Conservation (phyloP, 805 yeast species). For the Starmera pachycereana region DNA sequence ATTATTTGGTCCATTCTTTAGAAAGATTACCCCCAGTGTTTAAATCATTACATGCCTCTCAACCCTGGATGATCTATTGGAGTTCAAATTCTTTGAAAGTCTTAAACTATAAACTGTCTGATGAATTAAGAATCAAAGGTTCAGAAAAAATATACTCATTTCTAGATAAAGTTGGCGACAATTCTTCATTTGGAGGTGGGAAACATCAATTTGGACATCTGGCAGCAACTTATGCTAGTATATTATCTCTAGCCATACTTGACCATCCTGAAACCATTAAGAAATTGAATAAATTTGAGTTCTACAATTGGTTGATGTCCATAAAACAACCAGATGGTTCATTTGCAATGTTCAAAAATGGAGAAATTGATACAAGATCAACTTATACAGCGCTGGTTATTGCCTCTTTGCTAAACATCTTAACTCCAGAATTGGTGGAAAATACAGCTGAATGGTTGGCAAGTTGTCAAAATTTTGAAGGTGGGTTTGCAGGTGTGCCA, state of each 20-base stretch:
- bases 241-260: conserved; percentile 48
- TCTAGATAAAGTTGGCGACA: conserved; percentile 34
- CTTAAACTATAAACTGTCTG: conserved; percentile 23
- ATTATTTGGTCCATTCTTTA: conserved; percentile 10
- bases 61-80: conserved; percentile 90
- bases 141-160: conserved; percentile 20
- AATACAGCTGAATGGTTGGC: conserved; percentile 51
- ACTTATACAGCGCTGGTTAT: conserved; percentile 77
- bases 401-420: conserved; percentile 53
- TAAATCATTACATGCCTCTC: conserved; percentile 70
- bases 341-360: conserved; percentile 62
- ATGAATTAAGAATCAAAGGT: conserved; percentile 20
- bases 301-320: conserved; percentile 54
- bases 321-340: conserved; percentile 67
- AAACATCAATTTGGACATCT: conserved; percentile 70
- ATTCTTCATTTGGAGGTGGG: conserved; percentile 69
- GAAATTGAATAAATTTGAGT: conserved; percentile 31
- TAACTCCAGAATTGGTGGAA: conserved; percentile 47
- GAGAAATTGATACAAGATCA: conserved; percentile 82
- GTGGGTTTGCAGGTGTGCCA: conserved; percentile 86
- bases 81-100: conserved; percentile 42
- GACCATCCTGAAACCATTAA: conserved; percentile 33
- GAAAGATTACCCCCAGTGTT: conserved; percentile 14
- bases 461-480: conserved; percentile 83
- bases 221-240: conserved; percentile 76